phyloP scores from a whole-genome alignment of 768 basidiomycete species.

The Panellus pusillus region DNA sequence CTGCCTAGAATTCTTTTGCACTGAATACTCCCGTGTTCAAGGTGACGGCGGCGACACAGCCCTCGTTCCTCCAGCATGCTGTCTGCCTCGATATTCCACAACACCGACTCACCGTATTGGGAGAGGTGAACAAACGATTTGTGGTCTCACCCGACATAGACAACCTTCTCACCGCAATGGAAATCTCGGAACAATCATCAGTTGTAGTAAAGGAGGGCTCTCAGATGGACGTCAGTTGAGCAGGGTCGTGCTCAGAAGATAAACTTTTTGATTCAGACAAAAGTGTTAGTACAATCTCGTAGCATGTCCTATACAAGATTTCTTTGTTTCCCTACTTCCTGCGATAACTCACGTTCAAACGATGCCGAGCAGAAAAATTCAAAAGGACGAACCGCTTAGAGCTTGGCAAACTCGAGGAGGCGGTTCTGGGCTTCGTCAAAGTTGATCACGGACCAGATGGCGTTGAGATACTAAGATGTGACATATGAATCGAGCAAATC shows the following conservation, averaged over 20 bases:
- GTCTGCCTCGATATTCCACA: conserved; percentile 64
- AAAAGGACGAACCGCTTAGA: conserved; percentile 9
- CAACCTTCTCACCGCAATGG: conserved; percentile 65
- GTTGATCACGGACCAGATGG: conserved; percentile 93
- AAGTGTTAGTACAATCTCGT: neutral
- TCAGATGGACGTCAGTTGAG: conserved; percentile 47
- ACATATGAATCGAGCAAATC: neutral
- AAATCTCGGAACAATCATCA: conserved; percentile 41
- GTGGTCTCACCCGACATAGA: conserved; percentile 85
- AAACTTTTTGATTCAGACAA: neutral
- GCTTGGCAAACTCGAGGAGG: conserved; percentile 31
- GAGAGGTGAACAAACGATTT: conserved; percentile 86
- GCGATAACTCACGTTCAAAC: no score
- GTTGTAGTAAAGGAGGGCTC: conserved; percentile 42
- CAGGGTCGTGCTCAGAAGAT: neutral
- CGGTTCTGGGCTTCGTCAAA: conserved; percentile 79
- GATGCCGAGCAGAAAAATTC: neutral
- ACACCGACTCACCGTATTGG: conserved; percentile 69
- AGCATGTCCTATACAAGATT: no score
- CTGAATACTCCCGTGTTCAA: conserved; percentile 26
- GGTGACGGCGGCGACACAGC: conserved; percentile 81
- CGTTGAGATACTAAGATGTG: conserved; percentile 68
- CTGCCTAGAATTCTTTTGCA: conserved; percentile 2
- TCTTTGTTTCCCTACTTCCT: no score
- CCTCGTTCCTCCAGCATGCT: conserved; percentile 88